phyloP scores from a whole-genome alignment of 306 rosid species.

The Medicago lupulina region DNA sequence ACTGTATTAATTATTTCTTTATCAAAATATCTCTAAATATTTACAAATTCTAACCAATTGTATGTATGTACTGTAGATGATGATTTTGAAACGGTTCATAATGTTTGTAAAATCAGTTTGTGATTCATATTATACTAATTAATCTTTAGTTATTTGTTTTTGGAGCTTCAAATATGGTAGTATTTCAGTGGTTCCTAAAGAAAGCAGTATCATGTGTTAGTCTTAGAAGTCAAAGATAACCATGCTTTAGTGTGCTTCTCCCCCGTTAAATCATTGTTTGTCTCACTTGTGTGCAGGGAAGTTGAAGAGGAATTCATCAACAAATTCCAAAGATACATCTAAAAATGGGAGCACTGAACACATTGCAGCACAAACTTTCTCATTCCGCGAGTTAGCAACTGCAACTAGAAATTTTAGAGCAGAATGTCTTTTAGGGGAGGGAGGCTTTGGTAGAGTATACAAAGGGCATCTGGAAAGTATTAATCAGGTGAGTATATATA shows the following conservation, averaged over 20 bases:
- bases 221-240: conserved; percentile 21
- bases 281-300: conserved; percentile 51
- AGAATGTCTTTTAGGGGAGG: conserved; percentile 85
- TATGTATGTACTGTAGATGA: conserved; percentile 6
- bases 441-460: conserved; percentile 93
- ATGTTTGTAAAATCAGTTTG: background rate
- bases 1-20: no score
- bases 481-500: conserved; percentile 60
- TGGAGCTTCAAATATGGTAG: background rate
- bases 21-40: no score
- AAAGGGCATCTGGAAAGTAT: conserved; percentile 80
- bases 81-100: background rate
- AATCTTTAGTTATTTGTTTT: conserved; percentile 16
- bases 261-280: conserved; percentile 32
- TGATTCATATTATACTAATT: conserved; percentile 8
- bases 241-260: conserved; percentile 24
- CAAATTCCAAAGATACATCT: conserved; percentile 56
- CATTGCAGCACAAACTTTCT: conserved; percentile 86
- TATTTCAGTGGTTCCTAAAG: conserved; percentile 17
- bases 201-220: conserved; percentile 3
- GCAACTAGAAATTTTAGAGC: conserved; percentile 90
- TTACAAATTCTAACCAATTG: conserved; percentile 4
- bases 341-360: conserved; percentile 69
- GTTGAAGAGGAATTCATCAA: conserved; percentile 61
- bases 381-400: conserved; percentile 86